A percentile compares a stretch with the other conserved stretches of the same genome.
Evolutionary conservation across 805 yeast species (phyloP).

Genomic region (Wickerhamiella qilinensis): DNA sequence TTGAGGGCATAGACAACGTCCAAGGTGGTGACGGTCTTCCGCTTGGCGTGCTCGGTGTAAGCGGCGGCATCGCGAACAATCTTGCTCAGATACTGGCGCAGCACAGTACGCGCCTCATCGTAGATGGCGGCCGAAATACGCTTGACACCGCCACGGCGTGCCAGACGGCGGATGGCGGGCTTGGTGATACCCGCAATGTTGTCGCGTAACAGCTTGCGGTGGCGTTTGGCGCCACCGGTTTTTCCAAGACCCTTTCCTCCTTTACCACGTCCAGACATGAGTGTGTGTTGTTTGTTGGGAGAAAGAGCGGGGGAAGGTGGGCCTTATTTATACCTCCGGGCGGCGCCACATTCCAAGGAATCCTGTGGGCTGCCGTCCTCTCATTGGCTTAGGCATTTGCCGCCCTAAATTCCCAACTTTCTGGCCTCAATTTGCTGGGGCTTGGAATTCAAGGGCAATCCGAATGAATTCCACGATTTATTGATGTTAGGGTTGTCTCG

Average conservation of each 20-base stretch:
- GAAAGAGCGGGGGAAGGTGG: not conserved
- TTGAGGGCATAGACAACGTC: slow-evolving; percentile 98
- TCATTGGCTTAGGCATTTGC: not conserved
- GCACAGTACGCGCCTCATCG: slow-evolving; percentile 96
- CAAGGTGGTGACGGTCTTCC: slow-evolving; percentile 98
- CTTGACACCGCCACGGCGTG: slow-evolving; percentile 99
- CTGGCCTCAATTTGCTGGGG: not conserved
- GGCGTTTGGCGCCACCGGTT: slow-evolving; percentile 98
- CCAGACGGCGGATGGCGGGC: slow-evolving; percentile 99
- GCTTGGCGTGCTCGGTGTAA: slow-evolving; percentile 99
- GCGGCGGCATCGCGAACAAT: slow-evolving; percentile 99
- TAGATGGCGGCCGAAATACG: slow-evolving; percentile 98
- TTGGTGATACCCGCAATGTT: slow-evolving; percentile 99
- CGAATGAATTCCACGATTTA: too few relatives aligned
- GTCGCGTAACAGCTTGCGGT: slow-evolving; percentile 98
- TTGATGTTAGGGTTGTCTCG: too few relatives aligned
- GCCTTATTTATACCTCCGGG: not conserved
- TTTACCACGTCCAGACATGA: slow-evolving; percentile 99
- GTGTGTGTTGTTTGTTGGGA: slow-evolving; percentile 13
- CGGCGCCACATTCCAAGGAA: not conserved
- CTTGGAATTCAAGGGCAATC: too few relatives aligned
- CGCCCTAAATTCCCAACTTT: not conserved
- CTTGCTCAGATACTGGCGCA: slow-evolving; percentile 88
- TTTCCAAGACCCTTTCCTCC: slow-evolving; percentile 99
- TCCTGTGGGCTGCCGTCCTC: not conserved